phyloP scores from a whole-genome alignment of 1,284 basidiomycete species.

The Bjerkandera adusta region DNA sequence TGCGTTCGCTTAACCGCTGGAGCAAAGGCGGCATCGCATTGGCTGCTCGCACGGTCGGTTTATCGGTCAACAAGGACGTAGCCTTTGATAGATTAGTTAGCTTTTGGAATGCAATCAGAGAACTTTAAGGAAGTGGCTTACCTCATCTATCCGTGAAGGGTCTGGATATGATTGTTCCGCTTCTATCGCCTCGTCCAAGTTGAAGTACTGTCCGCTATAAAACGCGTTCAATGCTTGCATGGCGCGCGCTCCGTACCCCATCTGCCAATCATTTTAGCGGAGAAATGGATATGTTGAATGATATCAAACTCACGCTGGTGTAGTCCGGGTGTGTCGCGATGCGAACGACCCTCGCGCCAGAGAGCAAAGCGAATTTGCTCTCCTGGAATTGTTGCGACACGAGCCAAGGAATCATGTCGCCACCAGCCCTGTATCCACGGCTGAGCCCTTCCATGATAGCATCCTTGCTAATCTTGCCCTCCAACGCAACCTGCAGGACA shows the following conservation, averaged over 20 bases:
- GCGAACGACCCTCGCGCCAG: conserved; percentile 89
- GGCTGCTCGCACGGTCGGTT: conserved; percentile 72
- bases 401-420: conserved; percentile 99
- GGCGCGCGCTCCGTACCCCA: conserved; percentile 97
- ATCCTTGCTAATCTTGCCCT: conserved; percentile 89
- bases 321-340: conserved; percentile 99
- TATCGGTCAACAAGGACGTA: conserved; percentile 69
- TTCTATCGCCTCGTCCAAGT: conserved; percentile 71
- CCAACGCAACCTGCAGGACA: conserved; percentile 93
- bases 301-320: conserved; percentile 58
- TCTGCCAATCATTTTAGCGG: conserved; percentile 44
- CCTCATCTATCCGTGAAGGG: conserved; percentile 57
- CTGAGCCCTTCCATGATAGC: conserved; percentile 86
- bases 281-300: too few relatives aligned
- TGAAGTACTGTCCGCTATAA: conserved; percentile 92
- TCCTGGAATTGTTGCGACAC: conserved; percentile 97
- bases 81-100: conserved; percentile 25
- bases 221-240: conserved; percentile 86
- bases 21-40: conserved; percentile 90
- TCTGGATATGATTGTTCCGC: conserved; percentile 63
- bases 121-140: conserved; percentile 29
- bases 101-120: not conserved
- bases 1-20: conserved; percentile 86
- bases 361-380: conserved; percentile 88
- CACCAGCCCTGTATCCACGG: conserved; percentile 80